A percentile compares a stretch with the other conserved stretches of the same genome.
These are phyloP conservation scores for Eragrostis nindensis DNA, from an alignment of 176 grass and related monocot species.

Conservation along the genomic window DNA sequence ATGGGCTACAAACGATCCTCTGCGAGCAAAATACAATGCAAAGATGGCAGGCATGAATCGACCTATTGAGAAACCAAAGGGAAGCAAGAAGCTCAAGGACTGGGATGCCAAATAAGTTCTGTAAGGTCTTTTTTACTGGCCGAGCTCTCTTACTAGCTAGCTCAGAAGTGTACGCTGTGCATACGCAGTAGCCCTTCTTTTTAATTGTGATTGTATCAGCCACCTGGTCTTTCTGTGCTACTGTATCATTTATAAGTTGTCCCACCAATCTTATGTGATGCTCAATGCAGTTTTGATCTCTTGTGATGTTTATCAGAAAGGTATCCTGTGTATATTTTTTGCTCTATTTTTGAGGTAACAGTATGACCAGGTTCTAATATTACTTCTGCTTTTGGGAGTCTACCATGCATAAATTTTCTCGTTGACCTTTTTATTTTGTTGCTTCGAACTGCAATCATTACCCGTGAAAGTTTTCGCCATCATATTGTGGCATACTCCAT, in stretches of 20 bases:
- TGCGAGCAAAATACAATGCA: conserved; percentile 84
- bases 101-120: conserved; percentile 56
- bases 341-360: background rate
- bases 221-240: background rate
- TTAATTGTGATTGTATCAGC: too few relatives aligned
- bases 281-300: background rate
- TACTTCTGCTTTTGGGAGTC: background rate
- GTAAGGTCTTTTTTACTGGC: background rate
- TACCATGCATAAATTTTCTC: too few relatives aligned
- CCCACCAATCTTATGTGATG: background rate
- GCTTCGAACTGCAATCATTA: too few relatives aligned
- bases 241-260: background rate
- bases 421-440: too few relatives aligned
- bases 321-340: background rate
- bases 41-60: conserved; percentile 95
- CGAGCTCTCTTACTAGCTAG: background rate
- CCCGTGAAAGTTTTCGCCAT: too few relatives aligned
- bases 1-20: conserved; percentile 84
- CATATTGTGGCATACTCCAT: too few relatives aligned
- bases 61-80: conserved; percentile 86
- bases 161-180: background rate
- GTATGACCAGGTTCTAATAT: background rate
- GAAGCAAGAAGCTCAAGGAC: conserved; percentile 95
- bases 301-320: background rate
- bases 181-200: background rate